Conservation (phyloP, 2,329 filamentous ascomycete species). For the Helicocarpus griseus region DNA sequence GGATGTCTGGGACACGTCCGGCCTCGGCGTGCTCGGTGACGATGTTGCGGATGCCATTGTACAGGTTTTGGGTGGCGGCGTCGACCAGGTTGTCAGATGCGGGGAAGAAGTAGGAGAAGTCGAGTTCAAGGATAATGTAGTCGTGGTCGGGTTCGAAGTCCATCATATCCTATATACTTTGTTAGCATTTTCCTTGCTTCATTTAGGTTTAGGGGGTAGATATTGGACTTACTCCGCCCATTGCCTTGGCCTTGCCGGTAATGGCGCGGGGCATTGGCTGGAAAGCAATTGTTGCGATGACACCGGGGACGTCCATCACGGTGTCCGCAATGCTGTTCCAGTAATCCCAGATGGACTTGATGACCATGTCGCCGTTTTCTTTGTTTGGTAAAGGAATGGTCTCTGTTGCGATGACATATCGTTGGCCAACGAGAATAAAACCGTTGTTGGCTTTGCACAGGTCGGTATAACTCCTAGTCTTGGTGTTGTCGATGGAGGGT, state of each 20-base stretch:
- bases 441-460: slow-evolving; percentile 31
- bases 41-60: slow-evolving; percentile 24
- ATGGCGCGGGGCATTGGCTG: slow-evolving; percentile 28
- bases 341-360: slow-evolving; percentile 27
- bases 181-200: slow-evolving; percentile 34
- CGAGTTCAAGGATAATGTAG: slow-evolving; percentile 32
- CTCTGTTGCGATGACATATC: slow-evolving; percentile 32
- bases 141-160: slow-evolving; percentile 30
- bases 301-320: slow-evolving; percentile 24
- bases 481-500: slow-evolving; percentile 35
- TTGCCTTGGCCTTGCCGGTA: slow-evolving; percentile 22
- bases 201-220: slow-evolving; percentile 30
- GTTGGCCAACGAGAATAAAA: slow-evolving; percentile 21
- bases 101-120: slow-evolving; percentile 18
- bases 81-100: slow-evolving; percentile 26
- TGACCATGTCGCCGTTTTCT: slow-evolving; percentile 17
- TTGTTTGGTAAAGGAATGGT: slow-evolving; percentile 28
- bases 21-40: slow-evolving; percentile 16
- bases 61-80: slow-evolving; percentile 29
- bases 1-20: slow-evolving; percentile 22
- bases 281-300: slow-evolving; percentile 24
- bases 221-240: slow-evolving; percentile 29
- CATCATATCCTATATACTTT: slow-evolving; percentile 39
- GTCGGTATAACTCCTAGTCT: slow-evolving; percentile 39
- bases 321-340: slow-evolving; percentile 24